Percentiles rank a stretch among this genome's conserved stretches.
These are phyloP conservation scores for Ligustrum vulgare DNA, from an alignment of 257 asterid genomes.

Conservation along the genomic window DNA sequence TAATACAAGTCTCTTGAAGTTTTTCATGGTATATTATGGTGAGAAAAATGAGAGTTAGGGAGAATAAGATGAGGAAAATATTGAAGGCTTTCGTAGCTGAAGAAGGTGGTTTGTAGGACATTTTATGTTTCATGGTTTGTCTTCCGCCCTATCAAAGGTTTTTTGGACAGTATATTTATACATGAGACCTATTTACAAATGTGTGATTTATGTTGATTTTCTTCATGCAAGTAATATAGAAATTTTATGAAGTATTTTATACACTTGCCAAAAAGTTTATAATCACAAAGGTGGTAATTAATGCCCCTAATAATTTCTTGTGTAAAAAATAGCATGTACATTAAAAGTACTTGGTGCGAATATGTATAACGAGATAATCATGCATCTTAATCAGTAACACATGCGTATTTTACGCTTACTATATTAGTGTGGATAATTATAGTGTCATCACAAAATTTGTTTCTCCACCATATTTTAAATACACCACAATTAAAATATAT, in stretches of 20 bases:
- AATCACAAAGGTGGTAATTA: background rate
- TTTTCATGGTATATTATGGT: constrained; percentile 25
- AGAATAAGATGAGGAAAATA: constrained; percentile 25
- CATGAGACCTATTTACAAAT: background rate
- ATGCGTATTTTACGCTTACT: too few relatives aligned
- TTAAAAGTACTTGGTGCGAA: background rate
- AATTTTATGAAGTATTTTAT: background rate
- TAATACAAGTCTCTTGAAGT: constrained; percentile 6
- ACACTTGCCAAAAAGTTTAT: background rate
- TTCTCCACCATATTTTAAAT: too few relatives aligned
- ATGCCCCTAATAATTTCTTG: background rate
- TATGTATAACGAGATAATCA: too few relatives aligned
- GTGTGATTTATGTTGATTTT: background rate
- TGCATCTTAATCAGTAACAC: too few relatives aligned
- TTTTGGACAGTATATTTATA: constrained; percentile 1
- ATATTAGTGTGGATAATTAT: too few relatives aligned
- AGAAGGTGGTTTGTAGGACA: constrained; percentile 20
- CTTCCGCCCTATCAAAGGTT: background rate
- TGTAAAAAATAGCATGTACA: background rate
- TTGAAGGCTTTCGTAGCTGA: constrained; percentile 20
- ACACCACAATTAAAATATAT: too few relatives aligned
- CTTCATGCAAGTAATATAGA: background rate
- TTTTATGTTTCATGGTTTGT: background rate
- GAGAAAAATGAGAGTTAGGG: constrained; percentile 27
- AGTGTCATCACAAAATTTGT: too few relatives aligned